Percentiles rank a stretch among this genome's conserved stretches.
Evolutionary conservation across 192 early-diverging fungal species (phyloP).

Genomic region (Dissophora globulifera): DNA sequence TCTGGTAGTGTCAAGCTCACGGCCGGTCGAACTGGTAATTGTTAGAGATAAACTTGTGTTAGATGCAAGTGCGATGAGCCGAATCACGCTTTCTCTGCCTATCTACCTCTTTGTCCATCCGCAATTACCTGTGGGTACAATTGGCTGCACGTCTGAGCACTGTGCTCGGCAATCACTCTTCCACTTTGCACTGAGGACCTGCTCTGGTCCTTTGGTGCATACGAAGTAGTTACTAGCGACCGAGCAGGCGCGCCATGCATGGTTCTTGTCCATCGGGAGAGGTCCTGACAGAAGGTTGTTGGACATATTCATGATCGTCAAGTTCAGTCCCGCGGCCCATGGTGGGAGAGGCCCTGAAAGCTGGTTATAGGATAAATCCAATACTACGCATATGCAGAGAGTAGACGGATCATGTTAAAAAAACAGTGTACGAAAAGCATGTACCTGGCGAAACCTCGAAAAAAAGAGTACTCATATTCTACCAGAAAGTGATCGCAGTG

Average conservation of each 20-base stretch:
- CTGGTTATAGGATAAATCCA: slow-evolving; percentile 44
- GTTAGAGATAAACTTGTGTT: neutral
- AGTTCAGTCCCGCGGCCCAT: slow-evolving; percentile 35
- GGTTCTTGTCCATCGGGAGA: slow-evolving; percentile 28
- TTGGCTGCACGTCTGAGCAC: slow-evolving; percentile 21
- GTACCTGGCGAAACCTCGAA: too few relatives aligned
- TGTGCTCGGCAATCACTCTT: slow-evolving; percentile 23
- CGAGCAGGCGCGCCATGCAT: slow-evolving; percentile 34
- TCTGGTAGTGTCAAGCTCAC: slow-evolving; percentile 32
- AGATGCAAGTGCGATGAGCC: neutral
- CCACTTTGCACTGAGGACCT: slow-evolving; percentile 43
- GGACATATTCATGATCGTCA: slow-evolving; percentile 40
- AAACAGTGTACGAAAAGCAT: too few relatives aligned
- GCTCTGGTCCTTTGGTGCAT: slow-evolving; percentile 44
- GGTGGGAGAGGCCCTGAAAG: slow-evolving; percentile 39
- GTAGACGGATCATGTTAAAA: too few relatives aligned
- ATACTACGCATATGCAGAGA: slow-evolving; percentile 7
- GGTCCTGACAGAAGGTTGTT: slow-evolving; percentile 44
- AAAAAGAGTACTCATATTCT: too few relatives aligned
- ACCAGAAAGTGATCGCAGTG: slow-evolving; percentile 16
- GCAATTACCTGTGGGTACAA: slow-evolving; percentile 24
- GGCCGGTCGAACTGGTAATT: slow-evolving; percentile 31
- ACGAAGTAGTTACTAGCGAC: slow-evolving; percentile 45
- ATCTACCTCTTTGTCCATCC: too few relatives aligned
- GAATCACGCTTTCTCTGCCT: too few relatives aligned